phyloP scores from a whole-genome alignment of 2,329 filamentous ascomycete genomes.

The Metarhizium rileyi region DNA sequence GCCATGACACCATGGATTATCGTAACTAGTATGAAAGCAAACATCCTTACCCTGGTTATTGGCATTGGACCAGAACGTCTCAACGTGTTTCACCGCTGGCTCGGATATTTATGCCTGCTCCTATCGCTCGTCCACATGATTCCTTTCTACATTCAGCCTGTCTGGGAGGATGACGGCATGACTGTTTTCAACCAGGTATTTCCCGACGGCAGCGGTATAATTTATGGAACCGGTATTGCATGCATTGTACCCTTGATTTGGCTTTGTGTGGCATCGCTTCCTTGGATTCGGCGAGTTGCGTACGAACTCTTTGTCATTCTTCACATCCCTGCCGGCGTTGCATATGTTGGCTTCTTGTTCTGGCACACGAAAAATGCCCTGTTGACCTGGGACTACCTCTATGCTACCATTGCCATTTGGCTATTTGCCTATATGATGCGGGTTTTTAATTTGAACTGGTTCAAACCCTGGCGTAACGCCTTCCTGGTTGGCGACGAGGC shows the following conservation, averaged over 20 bases:
- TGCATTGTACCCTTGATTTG: constrained; percentile 73
- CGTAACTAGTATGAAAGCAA: constrained; percentile 83
- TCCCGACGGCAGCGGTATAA: constrained; percentile 50
- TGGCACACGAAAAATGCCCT: constrained; percentile 95
- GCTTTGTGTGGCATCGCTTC: constrained; percentile 77
- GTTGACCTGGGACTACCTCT: constrained; percentile 83
- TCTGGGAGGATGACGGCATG: constrained; percentile 72
- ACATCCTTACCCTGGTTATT: constrained; percentile 72
- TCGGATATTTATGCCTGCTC: constrained; percentile 76
- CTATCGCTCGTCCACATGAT: constrained; percentile 75
- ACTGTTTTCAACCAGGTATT: constrained; percentile 62
- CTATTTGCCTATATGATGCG: constrained; percentile 62
- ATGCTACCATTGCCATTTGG: constrained; percentile 72
- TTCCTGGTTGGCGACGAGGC: constrained; percentile 89
- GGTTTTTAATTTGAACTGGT: constrained; percentile 84
- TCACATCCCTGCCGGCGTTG: constrained; percentile 71
- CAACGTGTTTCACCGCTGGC: constrained; percentile 90
- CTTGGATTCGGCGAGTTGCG: constrained; percentile 62
- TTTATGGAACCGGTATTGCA: constrained; percentile 80
- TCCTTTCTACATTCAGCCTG: constrained; percentile 82
- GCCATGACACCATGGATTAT: constrained; percentile 91
- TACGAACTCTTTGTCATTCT: constrained; percentile 81
- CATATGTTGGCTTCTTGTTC: constrained; percentile 78
- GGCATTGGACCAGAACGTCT: constrained; percentile 87
- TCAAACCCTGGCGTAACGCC: constrained; percentile 65